phyloP scores from a whole-genome alignment of 208 protist genomes.

The Trypanosomatidae sp. region DNA sequence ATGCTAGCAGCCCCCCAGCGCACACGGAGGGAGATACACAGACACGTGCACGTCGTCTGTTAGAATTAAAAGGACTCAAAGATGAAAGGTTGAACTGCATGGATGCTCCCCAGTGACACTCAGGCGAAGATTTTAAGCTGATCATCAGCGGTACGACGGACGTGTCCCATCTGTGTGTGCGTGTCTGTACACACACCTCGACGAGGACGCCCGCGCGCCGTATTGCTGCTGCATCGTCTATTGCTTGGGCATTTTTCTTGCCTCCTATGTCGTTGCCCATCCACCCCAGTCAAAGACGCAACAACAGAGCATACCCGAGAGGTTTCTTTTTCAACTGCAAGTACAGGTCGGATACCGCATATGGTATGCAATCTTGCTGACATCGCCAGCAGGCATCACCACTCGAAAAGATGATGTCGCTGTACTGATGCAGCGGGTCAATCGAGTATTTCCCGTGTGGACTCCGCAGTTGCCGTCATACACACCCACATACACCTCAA shows the following conservation, averaged over 20 bases:
- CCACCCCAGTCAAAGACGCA: not conserved
- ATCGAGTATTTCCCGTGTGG: not conserved
- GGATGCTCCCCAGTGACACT: conserved; percentile 31
- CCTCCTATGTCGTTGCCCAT: not conserved
- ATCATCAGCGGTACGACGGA: conserved; percentile 17
- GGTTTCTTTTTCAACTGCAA: not conserved
- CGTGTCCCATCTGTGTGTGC: not conserved
- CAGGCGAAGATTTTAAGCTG: conserved; percentile 24
- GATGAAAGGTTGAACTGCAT: conserved; percentile 6
- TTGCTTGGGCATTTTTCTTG: not conserved
- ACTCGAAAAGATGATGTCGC: conserved; percentile 23
- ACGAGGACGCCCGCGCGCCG: not conserved
- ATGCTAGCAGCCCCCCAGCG: not conserved
- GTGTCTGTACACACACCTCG: not conserved
- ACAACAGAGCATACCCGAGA: not conserved
- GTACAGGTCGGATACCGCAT: not conserved
- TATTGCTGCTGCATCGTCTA: not conserved
- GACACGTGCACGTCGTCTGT: not conserved
- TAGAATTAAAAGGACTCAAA: conserved; percentile 58
- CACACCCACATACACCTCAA: not conserved
- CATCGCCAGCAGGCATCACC: conserved; percentile 42
- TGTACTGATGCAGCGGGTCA: conserved; percentile 36
- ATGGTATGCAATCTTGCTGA: conserved; percentile 18
- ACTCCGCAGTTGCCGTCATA: not conserved
- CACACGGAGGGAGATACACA: not conserved